phyloP scores from a whole-genome alignment of 495 filamentous ascomycete genomes.

The Cryomyces antarcticus region DNA sequence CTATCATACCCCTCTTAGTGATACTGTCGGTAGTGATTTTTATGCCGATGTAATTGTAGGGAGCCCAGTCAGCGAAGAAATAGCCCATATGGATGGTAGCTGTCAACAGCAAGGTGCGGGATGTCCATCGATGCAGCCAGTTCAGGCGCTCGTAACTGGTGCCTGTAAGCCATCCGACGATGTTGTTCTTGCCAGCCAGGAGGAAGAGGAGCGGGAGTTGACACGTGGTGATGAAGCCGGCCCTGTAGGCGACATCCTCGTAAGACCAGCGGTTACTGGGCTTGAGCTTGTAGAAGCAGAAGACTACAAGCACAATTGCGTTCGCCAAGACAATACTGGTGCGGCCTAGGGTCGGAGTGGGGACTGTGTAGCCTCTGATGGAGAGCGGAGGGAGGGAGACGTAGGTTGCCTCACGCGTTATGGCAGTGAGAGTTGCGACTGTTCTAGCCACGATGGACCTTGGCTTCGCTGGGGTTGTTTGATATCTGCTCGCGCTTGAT shows the following conservation, averaged over 20 bases:
- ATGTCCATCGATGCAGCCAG: conserved; percentile 9
- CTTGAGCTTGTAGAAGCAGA: conserved; percentile 29
- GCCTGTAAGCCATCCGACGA: conserved; percentile 8
- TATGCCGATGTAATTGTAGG: conserved; percentile 36
- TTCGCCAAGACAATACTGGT: conserved; percentile 32
- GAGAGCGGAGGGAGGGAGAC: conserved; percentile 35
- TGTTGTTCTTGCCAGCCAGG: conserved; percentile 9
- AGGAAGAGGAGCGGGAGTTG: conserved; percentile 24
- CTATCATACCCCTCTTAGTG: conserved; percentile 45
- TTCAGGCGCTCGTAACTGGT: conserved; percentile 10
- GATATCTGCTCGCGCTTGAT: not conserved
- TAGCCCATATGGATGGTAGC: conserved; percentile 55
- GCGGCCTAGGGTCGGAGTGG: conserved; percentile 35
- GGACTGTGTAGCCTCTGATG: conserved; percentile 21
- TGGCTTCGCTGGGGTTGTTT: conserved; percentile 36
- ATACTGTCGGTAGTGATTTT: conserved; percentile 45
- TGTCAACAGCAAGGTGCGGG: conserved; percentile 20
- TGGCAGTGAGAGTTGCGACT: conserved; percentile 50
- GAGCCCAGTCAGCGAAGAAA: conserved; percentile 48
- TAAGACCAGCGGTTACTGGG: conserved; percentile 25
- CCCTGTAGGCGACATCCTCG: conserved; percentile 57
- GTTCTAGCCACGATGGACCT: conserved; percentile 29
- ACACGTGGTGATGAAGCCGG: conserved; percentile 55
- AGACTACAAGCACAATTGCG: conserved; percentile 34
- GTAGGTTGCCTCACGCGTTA: conserved; percentile 44